Conservation (phyloP, 352 stramenopile genomes). For the Pythium rishiriense region DNA sequence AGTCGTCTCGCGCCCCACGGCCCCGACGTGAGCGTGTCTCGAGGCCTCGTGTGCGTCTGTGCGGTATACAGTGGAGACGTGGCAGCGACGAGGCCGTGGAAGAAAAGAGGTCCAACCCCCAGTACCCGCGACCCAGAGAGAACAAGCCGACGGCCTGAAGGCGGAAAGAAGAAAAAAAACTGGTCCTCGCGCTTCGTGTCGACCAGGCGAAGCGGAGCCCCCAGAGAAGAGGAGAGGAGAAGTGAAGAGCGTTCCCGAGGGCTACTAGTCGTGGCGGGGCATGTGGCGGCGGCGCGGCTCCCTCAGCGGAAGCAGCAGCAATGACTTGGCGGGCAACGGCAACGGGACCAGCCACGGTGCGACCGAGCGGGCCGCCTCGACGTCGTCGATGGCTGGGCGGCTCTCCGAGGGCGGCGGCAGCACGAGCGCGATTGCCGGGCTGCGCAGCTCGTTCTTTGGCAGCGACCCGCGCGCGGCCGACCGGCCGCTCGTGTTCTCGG, state of each 20-base stretch:
- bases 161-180: slow-evolving; percentile 2
- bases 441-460: slow-evolving; percentile 46
- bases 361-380: neutral
- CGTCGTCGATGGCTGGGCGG: slow-evolving; percentile 28
- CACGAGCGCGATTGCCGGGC: slow-evolving; percentile 17
- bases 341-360: slow-evolving; percentile 26
- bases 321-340: neutral
- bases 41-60: neutral
- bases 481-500: slow-evolving; percentile 62
- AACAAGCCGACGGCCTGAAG: neutral
- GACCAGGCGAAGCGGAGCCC: no score
- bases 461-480: slow-evolving; percentile 60
- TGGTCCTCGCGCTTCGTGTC: no score
- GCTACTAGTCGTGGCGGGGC: neutral
- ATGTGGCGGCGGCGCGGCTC: slow-evolving; percentile 32
- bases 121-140: neutral
- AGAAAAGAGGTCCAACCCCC: neutral
- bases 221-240: no score
- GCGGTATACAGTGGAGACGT: neutral
- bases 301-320: slow-evolving; percentile 22
- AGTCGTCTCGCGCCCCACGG: neutral
- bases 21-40: neutral
- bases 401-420: slow-evolving; percentile 5
- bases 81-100: neutral
- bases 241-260: no score